Conservation (phyloP, 2,329 filamentous ascomycete species). For the Apiospora koreana region DNA sequence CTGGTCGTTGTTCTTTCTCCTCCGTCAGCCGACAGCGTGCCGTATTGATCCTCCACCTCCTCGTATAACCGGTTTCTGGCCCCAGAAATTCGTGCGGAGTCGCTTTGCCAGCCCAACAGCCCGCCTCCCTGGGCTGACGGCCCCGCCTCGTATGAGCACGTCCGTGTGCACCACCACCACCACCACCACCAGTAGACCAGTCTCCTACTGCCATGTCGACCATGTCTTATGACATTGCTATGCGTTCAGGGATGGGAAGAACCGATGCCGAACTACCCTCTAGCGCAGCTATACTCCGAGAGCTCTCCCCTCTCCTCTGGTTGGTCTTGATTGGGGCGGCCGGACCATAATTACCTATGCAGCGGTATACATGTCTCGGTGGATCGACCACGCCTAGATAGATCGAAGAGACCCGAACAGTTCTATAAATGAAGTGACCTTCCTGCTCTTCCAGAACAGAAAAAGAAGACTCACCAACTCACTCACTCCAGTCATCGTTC, state of each 20-base stretch:
- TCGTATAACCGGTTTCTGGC: neutral
- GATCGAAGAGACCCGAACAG: neutral
- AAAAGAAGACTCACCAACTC: neutral
- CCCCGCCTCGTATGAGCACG: too few relatives aligned
- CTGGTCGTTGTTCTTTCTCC: neutral
- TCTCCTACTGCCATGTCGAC: neutral
- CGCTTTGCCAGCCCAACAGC: neutral
- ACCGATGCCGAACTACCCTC: neutral
- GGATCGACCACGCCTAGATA: neutral
- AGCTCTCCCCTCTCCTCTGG: neutral
- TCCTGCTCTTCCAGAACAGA: neutral
- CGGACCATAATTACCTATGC: neutral
- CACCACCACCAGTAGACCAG: too few relatives aligned
- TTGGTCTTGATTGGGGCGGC: neutral
- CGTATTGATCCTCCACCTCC: neutral
- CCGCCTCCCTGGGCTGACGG: neutral
- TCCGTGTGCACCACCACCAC: too few relatives aligned
- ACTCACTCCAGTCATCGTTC: constrained; percentile 1
- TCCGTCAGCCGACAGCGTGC: neutral
- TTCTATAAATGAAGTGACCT: neutral
- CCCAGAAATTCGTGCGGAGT: neutral
- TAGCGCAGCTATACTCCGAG: neutral
- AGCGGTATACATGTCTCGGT: neutral
- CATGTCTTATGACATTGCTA: neutral
- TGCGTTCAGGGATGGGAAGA: neutral